Percentiles rank a stretch among this genome's conserved stretches.
These are phyloP conservation scores for Pyrus communis DNA, from an alignment of 306 rosid species.

Conservation along the genomic window DNA sequence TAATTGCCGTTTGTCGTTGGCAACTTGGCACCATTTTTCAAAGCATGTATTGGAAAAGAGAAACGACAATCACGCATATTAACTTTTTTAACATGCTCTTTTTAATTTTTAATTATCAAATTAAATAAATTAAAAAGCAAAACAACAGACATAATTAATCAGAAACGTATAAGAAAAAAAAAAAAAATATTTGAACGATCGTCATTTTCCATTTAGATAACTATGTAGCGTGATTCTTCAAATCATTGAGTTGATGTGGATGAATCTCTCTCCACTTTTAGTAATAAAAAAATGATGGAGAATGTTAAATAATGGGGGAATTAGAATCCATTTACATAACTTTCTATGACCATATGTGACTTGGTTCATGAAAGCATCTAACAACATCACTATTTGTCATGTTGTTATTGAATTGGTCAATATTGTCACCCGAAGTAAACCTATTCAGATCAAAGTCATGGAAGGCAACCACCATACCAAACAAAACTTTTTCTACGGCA, in stretches of 20 bases:
- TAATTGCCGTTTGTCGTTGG: neutral
- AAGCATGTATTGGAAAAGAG: neutral
- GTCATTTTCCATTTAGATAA: too few species aligned
- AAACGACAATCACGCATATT: too few species aligned
- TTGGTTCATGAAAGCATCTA: slow-evolving; percentile 1
- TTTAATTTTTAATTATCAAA: too few species aligned
- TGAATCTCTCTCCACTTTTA: neutral
- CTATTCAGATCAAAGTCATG: neutral
- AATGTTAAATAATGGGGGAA: neutral
- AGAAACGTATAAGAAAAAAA: too few species aligned
- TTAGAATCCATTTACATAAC: neutral
- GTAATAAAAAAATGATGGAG: neutral
- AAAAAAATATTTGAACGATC: too few species aligned
- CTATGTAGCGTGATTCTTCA: neutral
- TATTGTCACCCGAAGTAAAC: neutral
- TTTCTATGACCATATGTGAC: neutral
- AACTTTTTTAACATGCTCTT: too few species aligned
- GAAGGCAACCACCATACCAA: neutral
- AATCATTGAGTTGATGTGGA: neutral
- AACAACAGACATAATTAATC: too few species aligned
- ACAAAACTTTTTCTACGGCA: neutral
- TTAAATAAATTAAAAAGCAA: too few species aligned
- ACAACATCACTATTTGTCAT: neutral
- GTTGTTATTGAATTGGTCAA: neutral
- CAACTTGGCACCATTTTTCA: neutral